Percentiles rank a stretch among this genome's conserved stretches.
Evolutionary conservation across 306 rosid genomes (phyloP).

Genomic region (Quercus engelmannii): DNA sequence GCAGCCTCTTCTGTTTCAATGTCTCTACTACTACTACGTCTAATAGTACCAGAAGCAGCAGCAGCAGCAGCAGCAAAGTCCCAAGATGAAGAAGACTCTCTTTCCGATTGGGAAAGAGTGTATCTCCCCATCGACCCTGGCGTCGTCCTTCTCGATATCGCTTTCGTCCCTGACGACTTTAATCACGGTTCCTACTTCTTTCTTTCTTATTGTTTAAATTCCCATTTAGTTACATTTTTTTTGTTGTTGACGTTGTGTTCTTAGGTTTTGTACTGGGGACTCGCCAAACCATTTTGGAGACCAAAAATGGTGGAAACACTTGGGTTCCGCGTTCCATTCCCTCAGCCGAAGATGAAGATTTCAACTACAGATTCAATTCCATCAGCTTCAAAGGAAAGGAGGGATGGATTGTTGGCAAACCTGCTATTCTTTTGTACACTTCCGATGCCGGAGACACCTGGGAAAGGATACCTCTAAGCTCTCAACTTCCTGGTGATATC

Average conservation of each 20-base stretch:
- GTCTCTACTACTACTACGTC: constrained; percentile 52
- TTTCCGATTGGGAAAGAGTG: constrained; percentile 89
- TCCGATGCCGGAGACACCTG: constrained; percentile 86
- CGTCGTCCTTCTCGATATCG: constrained; percentile 92
- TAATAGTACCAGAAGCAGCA: constrained; percentile 28
- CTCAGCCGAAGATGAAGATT: constrained; percentile 96
- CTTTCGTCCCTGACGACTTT: constrained; percentile 82
- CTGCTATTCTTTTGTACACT: constrained; percentile 82
- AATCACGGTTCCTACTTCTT: constrained; percentile 47
- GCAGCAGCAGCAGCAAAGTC: constrained; percentile 49
- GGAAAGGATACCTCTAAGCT: constrained; percentile 88
- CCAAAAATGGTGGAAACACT: constrained; percentile 83
- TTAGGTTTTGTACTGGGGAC: constrained; percentile 82
- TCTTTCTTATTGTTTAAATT: too few relatives aligned
- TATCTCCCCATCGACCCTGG: constrained; percentile 92
- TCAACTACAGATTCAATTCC: constrained; percentile 85
- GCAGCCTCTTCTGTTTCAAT: constrained; percentile 1
- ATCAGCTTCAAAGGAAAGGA: constrained; percentile 93
- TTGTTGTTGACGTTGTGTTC: neutral
- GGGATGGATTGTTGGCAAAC: constrained; percentile 97
- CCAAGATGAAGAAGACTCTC: constrained; percentile 39
- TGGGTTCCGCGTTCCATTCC: constrained; percentile 90
- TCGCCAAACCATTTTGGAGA: constrained; percentile 87
- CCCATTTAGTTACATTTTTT: neutral
- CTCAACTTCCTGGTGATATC: constrained; percentile 92